Conservation (phyloP, 345 rosid genomes). For the Acer campestre region DNA sequence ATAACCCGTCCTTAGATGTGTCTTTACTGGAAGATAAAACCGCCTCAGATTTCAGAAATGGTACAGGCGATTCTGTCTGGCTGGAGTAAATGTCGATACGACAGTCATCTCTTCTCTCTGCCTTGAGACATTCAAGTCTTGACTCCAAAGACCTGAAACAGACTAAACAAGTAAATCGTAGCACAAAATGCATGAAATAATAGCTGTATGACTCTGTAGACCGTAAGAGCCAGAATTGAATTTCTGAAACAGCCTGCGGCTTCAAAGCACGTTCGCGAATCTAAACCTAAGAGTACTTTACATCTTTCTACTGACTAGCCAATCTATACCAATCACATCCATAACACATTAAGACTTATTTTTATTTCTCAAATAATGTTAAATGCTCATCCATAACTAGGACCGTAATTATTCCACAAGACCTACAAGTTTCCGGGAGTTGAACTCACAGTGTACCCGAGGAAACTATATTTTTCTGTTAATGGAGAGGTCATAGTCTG, state of each 20-base stretch:
- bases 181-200: background rate
- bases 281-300: background rate
- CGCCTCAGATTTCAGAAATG: conserved; percentile 53
- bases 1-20: conserved; percentile 62
- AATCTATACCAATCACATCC: background rate
- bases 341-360: background rate
- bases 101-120: conserved; percentile 48
- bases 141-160: conserved; percentile 68
- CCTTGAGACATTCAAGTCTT: conserved; percentile 70
- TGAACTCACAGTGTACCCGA: background rate
- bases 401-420: background rate
- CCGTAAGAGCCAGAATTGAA: background rate
- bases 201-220: background rate
- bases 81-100: conserved; percentile 53
- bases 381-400: background rate
- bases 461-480: background rate
- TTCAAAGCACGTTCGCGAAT: background rate
- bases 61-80: conserved; percentile 61
- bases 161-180: background rate
- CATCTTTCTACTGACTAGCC: background rate
- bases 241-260: background rate
- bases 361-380: background rate
- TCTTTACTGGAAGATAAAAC: conserved; percentile 62
- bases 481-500: background rate
- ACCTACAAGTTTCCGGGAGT: background rate